A percentile compares a stretch with the other conserved stretches of the same genome.
These are phyloP conservation scores for Alternaria sp. DNA, from an alignment of 2,329 filamentous ascomycete genomes.

Conservation along the genomic window DNA sequence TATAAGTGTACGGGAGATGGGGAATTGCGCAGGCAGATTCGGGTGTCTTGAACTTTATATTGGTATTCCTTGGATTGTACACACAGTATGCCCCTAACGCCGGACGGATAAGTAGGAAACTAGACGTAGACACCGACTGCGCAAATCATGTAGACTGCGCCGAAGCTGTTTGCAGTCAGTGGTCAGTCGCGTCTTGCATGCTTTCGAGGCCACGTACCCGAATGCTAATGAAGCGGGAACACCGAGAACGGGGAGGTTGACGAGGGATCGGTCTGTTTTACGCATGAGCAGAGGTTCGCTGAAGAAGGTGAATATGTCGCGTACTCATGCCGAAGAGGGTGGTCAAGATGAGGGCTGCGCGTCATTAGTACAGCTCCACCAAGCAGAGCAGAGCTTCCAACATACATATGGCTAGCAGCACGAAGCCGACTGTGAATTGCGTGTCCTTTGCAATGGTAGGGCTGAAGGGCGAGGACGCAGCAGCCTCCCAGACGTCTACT, in stretches of 20 bases:
- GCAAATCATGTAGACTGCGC: slow-evolving; percentile 98
- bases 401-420: slow-evolving; percentile 73
- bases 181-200: not conserved
- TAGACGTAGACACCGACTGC: slow-evolving; percentile 98
- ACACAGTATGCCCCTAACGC: slow-evolving; percentile 40
- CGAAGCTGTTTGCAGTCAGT: slow-evolving; percentile 69
- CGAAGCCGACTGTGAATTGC: slow-evolving; percentile 84
- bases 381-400: slow-evolving; percentile 20
- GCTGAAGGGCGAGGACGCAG: slow-evolving; percentile 83
- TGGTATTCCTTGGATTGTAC: slow-evolving; percentile 53
- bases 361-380: slow-evolving; percentile 38
- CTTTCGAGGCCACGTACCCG: slow-evolving; percentile 69
- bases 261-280: slow-evolving; percentile 76
- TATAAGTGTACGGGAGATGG: slow-evolving; percentile 3
- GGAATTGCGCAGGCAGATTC: slow-evolving; percentile 17
- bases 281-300: slow-evolving; percentile 64
- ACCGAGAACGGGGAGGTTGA: slow-evolving; percentile 79
- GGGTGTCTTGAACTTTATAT: slow-evolving; percentile 45
- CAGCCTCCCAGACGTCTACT: slow-evolving; percentile 89
- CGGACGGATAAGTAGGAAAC: slow-evolving; percentile 41
- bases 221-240: slow-evolving; percentile 87
- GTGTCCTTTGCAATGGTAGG: slow-evolving; percentile 80
- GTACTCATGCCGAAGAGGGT: slow-evolving; percentile 87
- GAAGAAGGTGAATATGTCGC: slow-evolving; percentile 27
- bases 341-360: slow-evolving; percentile 69